Conservation (phyloP, 768 basidiomycete genomes). For the Boletellus emodensis region DNA sequence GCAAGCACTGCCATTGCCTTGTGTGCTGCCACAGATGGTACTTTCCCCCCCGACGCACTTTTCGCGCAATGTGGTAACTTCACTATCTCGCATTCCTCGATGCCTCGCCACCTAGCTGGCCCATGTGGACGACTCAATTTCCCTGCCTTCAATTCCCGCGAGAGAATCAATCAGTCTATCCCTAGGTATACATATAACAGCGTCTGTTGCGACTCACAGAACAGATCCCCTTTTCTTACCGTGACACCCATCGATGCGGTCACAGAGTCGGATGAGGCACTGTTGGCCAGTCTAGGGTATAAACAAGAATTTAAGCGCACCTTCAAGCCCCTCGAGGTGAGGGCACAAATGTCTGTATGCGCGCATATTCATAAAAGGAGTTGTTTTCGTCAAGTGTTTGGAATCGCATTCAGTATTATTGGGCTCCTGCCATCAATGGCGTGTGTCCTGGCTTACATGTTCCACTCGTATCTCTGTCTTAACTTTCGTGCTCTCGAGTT, state of each 20-base stretch:
- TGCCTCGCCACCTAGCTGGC: too few relatives aligned
- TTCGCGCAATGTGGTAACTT: too few relatives aligned
- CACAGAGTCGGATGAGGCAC: slow-evolving; percentile 22
- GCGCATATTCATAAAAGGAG: neutral
- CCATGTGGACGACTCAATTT: too few relatives aligned
- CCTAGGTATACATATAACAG: too few relatives aligned
- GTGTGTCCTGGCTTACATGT: slow-evolving; percentile 30
- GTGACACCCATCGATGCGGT: neutral
- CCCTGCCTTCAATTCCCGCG: too few relatives aligned
- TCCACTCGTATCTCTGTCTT: neutral
- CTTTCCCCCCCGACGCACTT: too few relatives aligned
- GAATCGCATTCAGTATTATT: slow-evolving; percentile 64
- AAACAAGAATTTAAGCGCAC: slow-evolving; percentile 35
- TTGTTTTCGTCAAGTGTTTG: slow-evolving; percentile 49
- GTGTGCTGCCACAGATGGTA: too few relatives aligned
- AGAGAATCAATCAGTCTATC: too few relatives aligned
- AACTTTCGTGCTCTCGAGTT: slow-evolving; percentile 35
- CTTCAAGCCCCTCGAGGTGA: slow-evolving; percentile 29
- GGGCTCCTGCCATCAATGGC: slow-evolving; percentile 63
- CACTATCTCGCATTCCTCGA: too few relatives aligned
- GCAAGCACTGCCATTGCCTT: too few relatives aligned
- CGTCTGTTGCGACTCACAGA: too few relatives aligned
- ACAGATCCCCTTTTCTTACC: neutral
- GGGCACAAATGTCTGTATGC: neutral
- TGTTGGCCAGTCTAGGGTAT: slow-evolving; percentile 29